These are phyloP conservation scores for Purpureocillium lavendulum DNA, from an alignment of 2,329 filamentous ascomycete genomes.

Conservation along the genomic window DNA sequence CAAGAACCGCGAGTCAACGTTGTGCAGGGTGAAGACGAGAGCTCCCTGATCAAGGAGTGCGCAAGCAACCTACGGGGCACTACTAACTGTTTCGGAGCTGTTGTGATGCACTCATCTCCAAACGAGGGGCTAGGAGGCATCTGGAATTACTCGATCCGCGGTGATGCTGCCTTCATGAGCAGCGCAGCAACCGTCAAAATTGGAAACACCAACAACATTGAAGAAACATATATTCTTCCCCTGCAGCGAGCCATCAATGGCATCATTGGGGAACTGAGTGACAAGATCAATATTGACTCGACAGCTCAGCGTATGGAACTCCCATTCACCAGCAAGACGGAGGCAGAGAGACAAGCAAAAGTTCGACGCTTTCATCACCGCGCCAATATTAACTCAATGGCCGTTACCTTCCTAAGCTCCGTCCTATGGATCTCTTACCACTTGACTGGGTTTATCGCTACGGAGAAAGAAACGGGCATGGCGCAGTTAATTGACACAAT, in stretches of 20 bases:
- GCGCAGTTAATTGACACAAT: conserved; percentile 83
- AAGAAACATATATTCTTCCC: too few relatives aligned
- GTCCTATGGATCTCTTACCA: conserved; percentile 61
- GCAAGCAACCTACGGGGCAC: conserved; percentile 30
- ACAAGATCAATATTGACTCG: conserved; percentile 47
- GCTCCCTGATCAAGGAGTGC: too few relatives aligned
- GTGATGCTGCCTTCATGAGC: conserved; percentile 55
- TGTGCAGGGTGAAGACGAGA: too few relatives aligned
- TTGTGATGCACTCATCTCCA: conserved; percentile 69
- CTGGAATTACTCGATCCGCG: conserved; percentile 83
- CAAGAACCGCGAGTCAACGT: too few relatives aligned
- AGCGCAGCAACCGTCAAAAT: conserved; percentile 32
- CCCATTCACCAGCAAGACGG: conserved; percentile 66
- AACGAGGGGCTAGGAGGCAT: conserved; percentile 53
- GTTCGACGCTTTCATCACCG: conserved; percentile 64
- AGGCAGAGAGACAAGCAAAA: conserved; percentile 54
- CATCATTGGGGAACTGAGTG: too few relatives aligned
- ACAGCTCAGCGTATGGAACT: conserved; percentile 56
- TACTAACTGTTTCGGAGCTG: conserved; percentile 63
- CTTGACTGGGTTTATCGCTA: conserved; percentile 75
- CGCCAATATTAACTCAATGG: conserved; percentile 57
- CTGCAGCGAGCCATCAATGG: too few relatives aligned
- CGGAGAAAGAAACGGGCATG: conserved; percentile 80
- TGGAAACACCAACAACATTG: too few relatives aligned
- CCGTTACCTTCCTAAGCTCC: too few relatives aligned